These are phyloP conservation scores for Jatropha multifida DNA, from an alignment of 441 rosid species.

Conservation along the genomic window DNA sequence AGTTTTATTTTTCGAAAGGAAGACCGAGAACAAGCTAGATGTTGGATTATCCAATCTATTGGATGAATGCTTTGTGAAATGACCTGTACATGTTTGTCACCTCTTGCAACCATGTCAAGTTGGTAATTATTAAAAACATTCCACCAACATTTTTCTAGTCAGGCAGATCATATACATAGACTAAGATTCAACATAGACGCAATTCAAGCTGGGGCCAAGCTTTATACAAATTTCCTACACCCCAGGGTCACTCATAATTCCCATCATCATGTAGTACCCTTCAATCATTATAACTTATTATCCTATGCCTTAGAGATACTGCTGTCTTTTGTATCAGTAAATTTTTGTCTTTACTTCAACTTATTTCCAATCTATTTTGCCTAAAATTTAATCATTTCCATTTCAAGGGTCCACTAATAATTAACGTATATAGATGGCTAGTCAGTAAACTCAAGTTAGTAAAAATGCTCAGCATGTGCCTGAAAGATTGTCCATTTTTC, in stretches of 20 bases:
- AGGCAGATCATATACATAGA: too few relatives aligned
- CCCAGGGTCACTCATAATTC: not conserved
- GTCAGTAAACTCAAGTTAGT: not conserved
- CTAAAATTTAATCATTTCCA: not conserved
- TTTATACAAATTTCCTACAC: not conserved
- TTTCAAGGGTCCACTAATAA: not conserved
- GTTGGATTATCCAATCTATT: not conserved
- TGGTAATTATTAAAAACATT: not conserved
- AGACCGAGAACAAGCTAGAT: not conserved
- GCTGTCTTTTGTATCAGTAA: not conserved
- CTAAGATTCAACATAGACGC: not conserved
- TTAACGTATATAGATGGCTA: not conserved
- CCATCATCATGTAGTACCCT: not conserved
- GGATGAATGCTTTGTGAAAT: not conserved
- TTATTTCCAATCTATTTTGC: not conserved
- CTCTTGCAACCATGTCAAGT: not conserved
- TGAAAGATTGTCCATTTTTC: not conserved
- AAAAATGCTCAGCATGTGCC: not conserved
- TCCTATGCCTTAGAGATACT: not conserved
- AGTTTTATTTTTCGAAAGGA: not conserved
- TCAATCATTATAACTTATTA: not conserved
- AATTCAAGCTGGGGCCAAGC: not conserved
- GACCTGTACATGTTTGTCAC: not conserved
- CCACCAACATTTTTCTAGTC: not conserved
- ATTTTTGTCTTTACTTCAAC: not conserved